A percentile compares a stretch with the other conserved stretches of the same genome.
These are phyloP conservation scores for Pseudogymnoascus sp. DNA, from an alignment of 2,329 filamentous ascomycete genomes.

Conservation along the genomic window DNA sequence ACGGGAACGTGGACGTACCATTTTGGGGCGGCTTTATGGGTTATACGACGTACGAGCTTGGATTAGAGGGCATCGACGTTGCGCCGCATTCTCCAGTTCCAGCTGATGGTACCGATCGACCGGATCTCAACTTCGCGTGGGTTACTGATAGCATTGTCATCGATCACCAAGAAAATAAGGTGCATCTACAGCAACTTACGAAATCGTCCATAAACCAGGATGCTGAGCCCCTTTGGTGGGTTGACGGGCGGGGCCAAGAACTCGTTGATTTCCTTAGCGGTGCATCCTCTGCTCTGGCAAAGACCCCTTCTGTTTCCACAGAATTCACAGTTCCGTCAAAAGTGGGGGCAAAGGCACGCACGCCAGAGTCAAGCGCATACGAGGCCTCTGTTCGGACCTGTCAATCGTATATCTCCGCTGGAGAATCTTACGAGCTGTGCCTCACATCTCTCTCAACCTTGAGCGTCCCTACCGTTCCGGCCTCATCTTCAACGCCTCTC, in stretches of 20 bases:
- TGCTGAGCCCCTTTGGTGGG: background rate
- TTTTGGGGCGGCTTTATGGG: slow-evolving; percentile 69
- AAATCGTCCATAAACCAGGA: background rate
- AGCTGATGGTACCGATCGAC: slow-evolving; percentile 28
- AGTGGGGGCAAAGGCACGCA: background rate
- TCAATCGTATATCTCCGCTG: slow-evolving; percentile 32
- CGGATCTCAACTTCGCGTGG: slow-evolving; percentile 58
- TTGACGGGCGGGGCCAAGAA: background rate
- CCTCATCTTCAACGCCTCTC: background rate
- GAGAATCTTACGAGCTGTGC: slow-evolving; percentile 37
- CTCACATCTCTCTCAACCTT: slow-evolving; percentile 31
- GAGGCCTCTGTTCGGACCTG: slow-evolving; percentile 30
- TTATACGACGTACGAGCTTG: slow-evolving; percentile 62
- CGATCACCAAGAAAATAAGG: slow-evolving; percentile 49
- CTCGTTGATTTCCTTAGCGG: background rate
- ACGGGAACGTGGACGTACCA: slow-evolving; percentile 34
- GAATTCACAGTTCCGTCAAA: background rate
- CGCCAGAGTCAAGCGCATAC: slow-evolving; percentile 20
- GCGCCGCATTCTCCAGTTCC: slow-evolving; percentile 22
- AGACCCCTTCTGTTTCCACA: background rate
- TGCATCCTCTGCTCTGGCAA: background rate
- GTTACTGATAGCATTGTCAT: slow-evolving; percentile 58
- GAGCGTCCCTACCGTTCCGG: slow-evolving; percentile 10
- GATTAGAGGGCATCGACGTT: slow-evolving; percentile 47
- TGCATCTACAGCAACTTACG: slow-evolving; percentile 52